Conservation (phyloP, 805 yeast species). For the Cyberlindnera nakhonratchasimensis region DNA sequence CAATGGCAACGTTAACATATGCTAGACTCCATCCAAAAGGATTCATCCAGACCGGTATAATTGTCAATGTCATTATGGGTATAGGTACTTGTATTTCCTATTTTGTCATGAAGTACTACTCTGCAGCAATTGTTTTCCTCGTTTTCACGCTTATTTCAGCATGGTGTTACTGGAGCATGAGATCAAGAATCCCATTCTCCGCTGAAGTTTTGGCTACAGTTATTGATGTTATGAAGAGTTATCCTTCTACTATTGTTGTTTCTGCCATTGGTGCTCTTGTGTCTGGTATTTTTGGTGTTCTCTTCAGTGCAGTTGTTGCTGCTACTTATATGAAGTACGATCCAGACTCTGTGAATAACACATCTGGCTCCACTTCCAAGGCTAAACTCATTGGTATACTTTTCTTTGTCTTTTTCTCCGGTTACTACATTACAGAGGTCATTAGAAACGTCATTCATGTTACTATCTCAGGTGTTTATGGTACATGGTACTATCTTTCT, state of each 20-base stretch:
- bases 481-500: constrained; percentile 86
- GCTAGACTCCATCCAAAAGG: constrained; percentile 64
- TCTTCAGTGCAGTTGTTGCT: constrained; percentile 65
- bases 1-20: constrained; percentile 50
- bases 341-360: constrained; percentile 35
- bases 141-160: constrained; percentile 63
- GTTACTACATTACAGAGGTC: constrained; percentile 80
- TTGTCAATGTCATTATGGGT: constrained; percentile 63
- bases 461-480: constrained; percentile 78
- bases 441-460: constrained; percentile 77
- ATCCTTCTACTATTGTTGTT: constrained; percentile 65
- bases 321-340: constrained; percentile 78
- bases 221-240: constrained; percentile 71
- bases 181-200: constrained; percentile 69
- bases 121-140: constrained; percentile 75
- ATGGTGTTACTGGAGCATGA: constrained; percentile 68
- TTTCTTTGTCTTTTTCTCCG: constrained; percentile 75
- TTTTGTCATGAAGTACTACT: constrained; percentile 62
- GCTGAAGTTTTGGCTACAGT: constrained; percentile 65
- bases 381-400: constrained; percentile 64
- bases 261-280: constrained; percentile 58
- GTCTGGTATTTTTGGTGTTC: constrained; percentile 58
- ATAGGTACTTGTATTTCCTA: constrained; percentile 76
- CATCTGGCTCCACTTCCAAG: constrained; percentile 33
- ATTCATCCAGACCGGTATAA: constrained; percentile 67